Evolutionary conservation across 768 basidiomycete species (phyloP).

Genomic region (Lentinula edodes): DNA sequence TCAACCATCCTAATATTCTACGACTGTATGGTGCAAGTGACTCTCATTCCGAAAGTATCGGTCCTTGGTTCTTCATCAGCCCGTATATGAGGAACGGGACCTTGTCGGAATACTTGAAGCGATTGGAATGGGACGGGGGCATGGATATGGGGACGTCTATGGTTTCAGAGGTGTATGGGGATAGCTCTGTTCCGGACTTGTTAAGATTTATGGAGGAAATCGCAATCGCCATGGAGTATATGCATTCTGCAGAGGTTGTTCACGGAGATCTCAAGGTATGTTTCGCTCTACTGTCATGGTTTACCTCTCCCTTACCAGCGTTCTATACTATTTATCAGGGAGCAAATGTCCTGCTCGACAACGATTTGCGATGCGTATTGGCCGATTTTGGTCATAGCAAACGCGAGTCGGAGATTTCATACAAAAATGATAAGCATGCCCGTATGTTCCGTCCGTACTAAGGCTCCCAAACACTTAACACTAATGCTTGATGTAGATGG

Average conservation of each 20-base stretch:
- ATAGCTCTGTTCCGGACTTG: conserved; percentile 16
- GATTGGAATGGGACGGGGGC: neutral
- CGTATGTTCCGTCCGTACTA: conserved; percentile 14
- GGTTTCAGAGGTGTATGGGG: conserved; percentile 1
- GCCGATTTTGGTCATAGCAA: conserved; percentile 53
- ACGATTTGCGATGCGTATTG: conserved; percentile 38
- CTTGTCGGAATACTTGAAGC: conserved; percentile 33
- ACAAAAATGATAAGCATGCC: conserved; percentile 24
- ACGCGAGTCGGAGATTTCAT: conserved; percentile 40
- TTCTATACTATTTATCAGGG: conserved; percentile 21
- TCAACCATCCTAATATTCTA: conserved; percentile 45
- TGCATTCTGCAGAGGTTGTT: conserved; percentile 39
- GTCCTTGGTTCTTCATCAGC: conserved; percentile 46
- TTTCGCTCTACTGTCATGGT: neutral
- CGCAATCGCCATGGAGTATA: conserved; percentile 47
- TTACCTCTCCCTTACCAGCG: neutral
- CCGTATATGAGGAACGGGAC: conserved; percentile 44
- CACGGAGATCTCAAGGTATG: conserved; percentile 52
- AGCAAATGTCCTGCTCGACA: conserved; percentile 46
- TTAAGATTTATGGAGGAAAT: conserved; percentile 42
- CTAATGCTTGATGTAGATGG: conserved; percentile 22
- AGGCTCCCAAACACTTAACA: neutral
- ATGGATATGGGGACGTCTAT: neutral
- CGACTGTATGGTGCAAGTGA: conserved; percentile 49
- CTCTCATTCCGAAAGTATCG: conserved; percentile 25